Evolutionary conservation across 495 filamentous ascomycete species (phyloP), one percentile per base, ranked within the genome.

Genomic region (Hamigera avellanea): DNA sequence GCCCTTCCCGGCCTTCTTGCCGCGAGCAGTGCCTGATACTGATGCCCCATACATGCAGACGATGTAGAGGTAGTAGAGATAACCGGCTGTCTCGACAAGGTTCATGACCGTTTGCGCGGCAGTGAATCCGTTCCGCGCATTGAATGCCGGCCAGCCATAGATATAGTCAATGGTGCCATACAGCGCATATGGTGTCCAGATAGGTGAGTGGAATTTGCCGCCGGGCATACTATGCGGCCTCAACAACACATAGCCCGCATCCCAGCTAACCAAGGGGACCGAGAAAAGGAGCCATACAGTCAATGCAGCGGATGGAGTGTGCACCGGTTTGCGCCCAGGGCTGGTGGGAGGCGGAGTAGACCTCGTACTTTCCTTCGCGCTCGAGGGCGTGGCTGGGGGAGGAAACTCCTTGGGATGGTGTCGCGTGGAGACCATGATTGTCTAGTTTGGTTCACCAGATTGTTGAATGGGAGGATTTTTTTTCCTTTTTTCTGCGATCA

Each of bases 211-310:
- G 31, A 83, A 59, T 25, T 59, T 55, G 5, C 86, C 86, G 39
- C 84, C 83, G 0, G 80, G 75, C 86, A 96, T 93, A 32, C 73
- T 78, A 58, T 78, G 72, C 19, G 89, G 89, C 14, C 89, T 83
- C 29, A 87, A 59, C 19, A 94, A 59, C 26, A 93, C 75, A 62
- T 93, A 95, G 32, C 64, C 65, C 6, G 75, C 69, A 62, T 95
- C 89, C 87, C 87, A 93, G 30, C 68, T 43, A n/a, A 89, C 81
- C 37, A 88, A 64, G 2, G 87, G 86, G 3, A 89, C 60, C n/a
- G 85, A 87, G 35, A 88, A 19, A 32, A 71, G 44, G 16, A 95
- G 70, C 86, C 86, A 95, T 44, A 76, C 44, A 14, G 86, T 74
- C 15, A 77, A 67, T 6, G 77, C 49, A 14, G 65, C 64, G 13